phyloP scores from a whole-genome alignment of 2,329 filamentous ascomycete genomes.

The Pseudogymnoascus sp. region DNA sequence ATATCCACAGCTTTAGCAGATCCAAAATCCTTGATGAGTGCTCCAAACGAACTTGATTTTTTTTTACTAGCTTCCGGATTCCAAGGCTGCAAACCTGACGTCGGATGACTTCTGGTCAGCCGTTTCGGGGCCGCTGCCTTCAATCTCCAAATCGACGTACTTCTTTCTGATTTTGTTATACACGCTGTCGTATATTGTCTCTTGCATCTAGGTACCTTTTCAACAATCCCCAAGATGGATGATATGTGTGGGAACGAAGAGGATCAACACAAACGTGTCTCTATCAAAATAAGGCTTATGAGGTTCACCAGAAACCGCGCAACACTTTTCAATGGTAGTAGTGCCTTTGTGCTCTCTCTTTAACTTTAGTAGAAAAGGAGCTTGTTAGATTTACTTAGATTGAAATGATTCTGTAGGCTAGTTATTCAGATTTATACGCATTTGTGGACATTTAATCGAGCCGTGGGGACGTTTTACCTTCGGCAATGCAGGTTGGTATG shows the following conservation, averaged over 20 bases:
- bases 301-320: too few relatives aligned
- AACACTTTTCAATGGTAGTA: too few relatives aligned
- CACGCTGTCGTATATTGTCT: slow-evolving; percentile 6
- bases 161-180: slow-evolving; percentile 11
- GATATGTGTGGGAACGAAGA: not conserved
- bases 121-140: slow-evolving; percentile 1
- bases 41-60: slow-evolving; percentile 14
- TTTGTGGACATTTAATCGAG: too few relatives aligned
- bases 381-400: too few relatives aligned
- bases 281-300: slow-evolving; percentile 4
- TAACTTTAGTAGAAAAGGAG: too few relatives aligned
- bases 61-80: slow-evolving; percentile 23
- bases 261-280: slow-evolving; percentile 8
- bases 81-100: slow-evolving; percentile 12
- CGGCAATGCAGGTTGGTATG: too few relatives aligned
- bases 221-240: slow-evolving; percentile 6
- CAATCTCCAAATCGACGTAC: not conserved
- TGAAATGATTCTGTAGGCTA: too few relatives aligned
- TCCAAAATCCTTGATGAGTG: slow-evolving; percentile 21
- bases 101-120: slow-evolving; percentile 13
- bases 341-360: too few relatives aligned
- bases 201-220: slow-evolving; percentile 12
- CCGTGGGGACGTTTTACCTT: too few relatives aligned
- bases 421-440: too few relatives aligned
- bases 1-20: slow-evolving; percentile 21